phyloP scores from a whole-genome alignment of 2,329 filamentous ascomycete species.

The Stagonosporopsis vannaccii region DNA sequence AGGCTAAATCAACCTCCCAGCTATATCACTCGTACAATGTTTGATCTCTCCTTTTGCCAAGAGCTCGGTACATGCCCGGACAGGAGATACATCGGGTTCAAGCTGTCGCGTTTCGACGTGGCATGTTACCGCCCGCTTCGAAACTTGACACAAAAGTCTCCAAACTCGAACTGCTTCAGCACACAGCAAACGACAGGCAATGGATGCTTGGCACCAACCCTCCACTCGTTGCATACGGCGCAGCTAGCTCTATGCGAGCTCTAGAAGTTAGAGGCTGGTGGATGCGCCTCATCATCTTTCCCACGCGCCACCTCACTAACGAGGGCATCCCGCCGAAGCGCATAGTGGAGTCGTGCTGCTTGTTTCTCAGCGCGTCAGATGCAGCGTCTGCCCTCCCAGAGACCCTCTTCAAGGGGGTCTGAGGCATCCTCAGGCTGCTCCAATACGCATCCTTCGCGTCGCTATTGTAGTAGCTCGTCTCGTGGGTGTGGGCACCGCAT shows the following conservation, averaged over 20 bases:
- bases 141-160: slow-evolving; percentile 29
- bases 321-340: slow-evolving; percentile 15
- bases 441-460: slow-evolving; percentile 16
- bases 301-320: slow-evolving; percentile 18
- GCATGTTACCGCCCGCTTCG: slow-evolving; percentile 30
- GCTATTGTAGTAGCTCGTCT: slow-evolving; percentile 28
- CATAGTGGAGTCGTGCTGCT: slow-evolving; percentile 12
- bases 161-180: slow-evolving; percentile 26
- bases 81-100: slow-evolving; percentile 16
- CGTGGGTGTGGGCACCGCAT: slow-evolving; percentile 33
- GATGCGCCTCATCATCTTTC: slow-evolving; percentile 24
- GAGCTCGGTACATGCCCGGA: slow-evolving; percentile 16
- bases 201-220: slow-evolving; percentile 4
- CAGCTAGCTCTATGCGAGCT: slow-evolving; percentile 1
- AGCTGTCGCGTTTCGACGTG: slow-evolving; percentile 31
- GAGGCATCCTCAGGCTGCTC: slow-evolving; percentile 21
- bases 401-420: slow-evolving; percentile 18
- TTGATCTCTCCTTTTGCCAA: slow-evolving; percentile 16
- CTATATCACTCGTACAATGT: slow-evolving; percentile 19
- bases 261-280: slow-evolving; percentile 30
- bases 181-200: slow-evolving; percentile 1
- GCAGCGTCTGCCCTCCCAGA: slow-evolving; percentile 6
- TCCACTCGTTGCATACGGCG: background rate
- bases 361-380: slow-evolving; percentile 18
- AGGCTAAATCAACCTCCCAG: slow-evolving; percentile 17